Percentiles rank a stretch among this genome's conserved stretches.
Evolutionary conservation across 2,329 filamentous ascomycete species (phyloP).

Genomic region (Ceratocystis huliohia): DNA sequence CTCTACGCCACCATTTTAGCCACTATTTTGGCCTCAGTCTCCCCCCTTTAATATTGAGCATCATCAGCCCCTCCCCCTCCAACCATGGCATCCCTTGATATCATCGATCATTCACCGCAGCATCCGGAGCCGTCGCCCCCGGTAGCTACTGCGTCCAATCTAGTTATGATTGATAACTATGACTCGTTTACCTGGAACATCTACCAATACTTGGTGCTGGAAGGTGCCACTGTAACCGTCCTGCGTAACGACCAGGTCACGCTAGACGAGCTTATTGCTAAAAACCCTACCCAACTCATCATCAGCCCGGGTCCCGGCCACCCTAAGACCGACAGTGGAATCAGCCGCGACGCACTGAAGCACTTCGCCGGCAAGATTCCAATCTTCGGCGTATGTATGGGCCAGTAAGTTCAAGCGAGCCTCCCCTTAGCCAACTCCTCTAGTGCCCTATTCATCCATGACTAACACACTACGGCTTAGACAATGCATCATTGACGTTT

Average conservation of each 20-base stretch:
- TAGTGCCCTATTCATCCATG: background rate
- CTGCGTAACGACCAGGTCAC: conserved; percentile 86
- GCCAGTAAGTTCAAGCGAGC: conserved; percentile 49
- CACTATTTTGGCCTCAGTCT: background rate
- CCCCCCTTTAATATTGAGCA: background rate
- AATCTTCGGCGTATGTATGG: conserved; percentile 97
- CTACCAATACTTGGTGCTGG: conserved; percentile 94
- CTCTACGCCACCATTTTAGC: background rate
- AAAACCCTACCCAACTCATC: conserved; percentile 84
- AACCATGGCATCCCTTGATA: conserved; percentile 39
- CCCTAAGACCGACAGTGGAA: conserved; percentile 77
- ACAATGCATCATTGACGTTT: conserved; percentile 92
- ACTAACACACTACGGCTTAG: conserved; percentile 30
- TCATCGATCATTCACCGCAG: conserved; percentile 73
- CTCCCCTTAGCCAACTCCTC: background rate
- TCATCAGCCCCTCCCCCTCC: background rate
- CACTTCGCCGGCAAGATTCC: conserved; percentile 92
- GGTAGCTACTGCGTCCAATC: conserved; percentile 70
- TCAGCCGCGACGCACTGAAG: conserved; percentile 82
- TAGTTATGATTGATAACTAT: conserved; percentile 96
- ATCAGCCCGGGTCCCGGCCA: conserved; percentile 93
- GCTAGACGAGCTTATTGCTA: conserved; percentile 66
- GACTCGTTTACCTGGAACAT: conserved; percentile 99
- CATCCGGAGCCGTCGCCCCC: conserved; percentile 63
- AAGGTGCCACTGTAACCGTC: conserved; percentile 82